phyloP scores from a whole-genome alignment of 139 green algal genomes.

The Chlamydomonas sphaeroides region DNA sequence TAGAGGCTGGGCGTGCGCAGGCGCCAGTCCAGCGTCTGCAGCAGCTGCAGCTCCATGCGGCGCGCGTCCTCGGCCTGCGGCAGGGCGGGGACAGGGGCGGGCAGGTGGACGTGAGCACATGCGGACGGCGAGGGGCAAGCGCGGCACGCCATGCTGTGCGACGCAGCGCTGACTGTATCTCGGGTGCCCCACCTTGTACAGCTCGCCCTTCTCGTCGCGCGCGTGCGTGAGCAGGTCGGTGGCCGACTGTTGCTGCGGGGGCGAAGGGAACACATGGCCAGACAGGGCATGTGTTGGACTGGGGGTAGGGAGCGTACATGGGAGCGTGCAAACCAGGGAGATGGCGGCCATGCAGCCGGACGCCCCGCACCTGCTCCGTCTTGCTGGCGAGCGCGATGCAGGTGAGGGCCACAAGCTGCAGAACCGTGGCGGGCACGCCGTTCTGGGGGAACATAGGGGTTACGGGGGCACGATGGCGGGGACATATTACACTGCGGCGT shows the following conservation, averaged over 20 bases:
- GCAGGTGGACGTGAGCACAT: not conserved
- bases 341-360: too few species aligned
- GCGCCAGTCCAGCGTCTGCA: slow-evolving; percentile 3
- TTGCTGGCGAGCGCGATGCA: slow-evolving; percentile 7
- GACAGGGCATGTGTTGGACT: too few species aligned
- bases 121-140: not conserved
- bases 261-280: not conserved
- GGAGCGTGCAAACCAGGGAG: too few species aligned
- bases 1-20: slow-evolving; percentile 33
- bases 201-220: slow-evolving; percentile 11
- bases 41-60: slow-evolving; percentile 24
- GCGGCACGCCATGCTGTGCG: too few species aligned
- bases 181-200: not conserved
- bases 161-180: too few species aligned
- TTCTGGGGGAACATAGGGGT: slow-evolving; percentile 2
- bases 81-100: too few species aligned
- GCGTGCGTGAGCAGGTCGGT: slow-evolving; percentile 12
- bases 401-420: slow-evolving; percentile 25
- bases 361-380: slow-evolving; percentile 12
- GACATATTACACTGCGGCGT: too few species aligned
- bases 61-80: slow-evolving; percentile 4
- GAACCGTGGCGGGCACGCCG: not conserved
- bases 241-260: slow-evolving; percentile 17
- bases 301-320: too few species aligned
- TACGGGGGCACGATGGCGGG: not conserved